Conservation (phyloP, 192 early-diverging fungal genomes). For the Rhizophagus clarus region DNA sequence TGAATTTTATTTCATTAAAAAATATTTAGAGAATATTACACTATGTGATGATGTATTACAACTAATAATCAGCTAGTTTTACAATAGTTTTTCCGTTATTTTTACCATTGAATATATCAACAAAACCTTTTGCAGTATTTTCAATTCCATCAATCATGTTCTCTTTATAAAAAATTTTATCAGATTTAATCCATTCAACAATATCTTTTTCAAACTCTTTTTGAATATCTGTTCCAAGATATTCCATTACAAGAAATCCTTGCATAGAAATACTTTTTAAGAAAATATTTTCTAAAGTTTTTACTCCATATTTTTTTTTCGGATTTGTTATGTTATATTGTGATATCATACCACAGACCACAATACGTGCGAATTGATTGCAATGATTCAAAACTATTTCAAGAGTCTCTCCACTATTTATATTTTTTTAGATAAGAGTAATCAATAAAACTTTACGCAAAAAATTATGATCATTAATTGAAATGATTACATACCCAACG, state of each 20-base stretch:
- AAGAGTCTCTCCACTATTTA: conserved; percentile 61
- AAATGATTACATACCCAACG: conserved; percentile 48
- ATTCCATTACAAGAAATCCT: conserved; percentile 61
- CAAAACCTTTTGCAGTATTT: conserved; percentile 52
- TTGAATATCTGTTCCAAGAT: conserved; percentile 28
- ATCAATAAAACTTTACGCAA: background rate
- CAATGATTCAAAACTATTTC: conserved; percentile 68
- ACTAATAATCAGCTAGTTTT: conserved; percentile 41
- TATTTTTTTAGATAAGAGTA: background rate
- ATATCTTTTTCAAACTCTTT: conserved; percentile 30
- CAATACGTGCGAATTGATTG: conserved; percentile 66
- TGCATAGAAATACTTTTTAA: conserved; percentile 57
- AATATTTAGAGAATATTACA: too few relatives aligned
- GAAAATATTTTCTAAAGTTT: conserved; percentile 61
- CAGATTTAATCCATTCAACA: conserved; percentile 36
- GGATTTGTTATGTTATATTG: conserved; percentile 62
- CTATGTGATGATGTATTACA: too few relatives aligned
- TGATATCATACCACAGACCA: conserved; percentile 75
- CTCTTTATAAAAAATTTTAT: conserved; percentile 39
- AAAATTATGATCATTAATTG: background rate
- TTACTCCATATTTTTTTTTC: conserved; percentile 50
- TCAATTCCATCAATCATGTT: conserved; percentile 39
- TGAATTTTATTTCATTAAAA: too few relatives aligned
- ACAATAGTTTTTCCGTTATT: conserved; percentile 74
- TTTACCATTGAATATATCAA: conserved; percentile 63